Base-by-base conservation (phyloP, 2,329 filamentous ascomycete genomes). In the Alternaria sp. region DNA sequence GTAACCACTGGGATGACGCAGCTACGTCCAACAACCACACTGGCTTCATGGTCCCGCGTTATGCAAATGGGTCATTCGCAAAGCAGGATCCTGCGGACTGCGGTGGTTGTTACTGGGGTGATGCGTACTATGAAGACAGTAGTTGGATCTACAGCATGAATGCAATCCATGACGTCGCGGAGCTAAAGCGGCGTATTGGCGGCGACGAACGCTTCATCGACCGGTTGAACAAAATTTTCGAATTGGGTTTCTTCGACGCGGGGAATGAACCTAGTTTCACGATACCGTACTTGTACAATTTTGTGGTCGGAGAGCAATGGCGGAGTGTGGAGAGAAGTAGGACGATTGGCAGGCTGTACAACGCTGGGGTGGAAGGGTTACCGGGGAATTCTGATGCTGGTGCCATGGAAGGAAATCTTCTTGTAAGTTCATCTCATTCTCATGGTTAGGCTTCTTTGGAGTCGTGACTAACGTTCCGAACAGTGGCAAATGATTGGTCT, bases 321-420 rank as follows among this genome's bases (percentile, higher is more conserved):
- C 83, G 87, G 30, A 84, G 84, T 3, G 88, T 91, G 18, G 73
- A 83, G 57, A 83, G 85, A 62, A 86, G 85, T 45, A 85, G 90
- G 51, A 80, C 79, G 55, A 81, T 89, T 46, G 88, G 88, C 30
- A 86, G 87, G 65, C 77, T 80, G 14, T 87, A 90, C 77, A 81
- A 80, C 50, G 81, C 85, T 1, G 84, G 84, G 0, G 80, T 81
- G 0, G 71, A 70, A 8, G 90, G 90, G 0, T 80, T 92, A 0
- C 90, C 90, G 0, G 90, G 90, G 0, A 92, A 92, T 75, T 88
- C 85, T 45, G 90, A 92, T 73, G 89, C 88, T 2, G 90, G 90
- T 7, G 88, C 90, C 14, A 91, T 92, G 89, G 88, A 92, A 72
- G 87, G 85, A 8, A 92, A 89, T 86, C 87, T 78, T 4, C 51